phyloP scores from a whole-genome alignment of 2,329 filamentous ascomycete species.

The Colletotrichum salicis region DNA sequence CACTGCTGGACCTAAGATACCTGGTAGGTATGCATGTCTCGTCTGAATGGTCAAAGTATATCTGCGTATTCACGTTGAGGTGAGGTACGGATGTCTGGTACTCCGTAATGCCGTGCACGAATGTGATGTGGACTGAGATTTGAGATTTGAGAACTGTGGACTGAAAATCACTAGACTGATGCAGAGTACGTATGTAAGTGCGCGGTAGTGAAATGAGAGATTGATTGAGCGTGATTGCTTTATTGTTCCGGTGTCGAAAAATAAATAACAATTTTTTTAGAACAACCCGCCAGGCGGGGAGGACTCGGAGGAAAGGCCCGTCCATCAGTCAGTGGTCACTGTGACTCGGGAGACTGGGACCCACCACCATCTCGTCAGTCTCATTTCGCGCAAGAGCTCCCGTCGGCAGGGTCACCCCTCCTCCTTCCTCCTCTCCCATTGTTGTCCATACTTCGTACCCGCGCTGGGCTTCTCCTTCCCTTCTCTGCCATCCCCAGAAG shows the following conservation, averaged over 20 bases:
- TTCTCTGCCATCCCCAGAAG: slow-evolving; percentile 23
- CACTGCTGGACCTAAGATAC: neutral
- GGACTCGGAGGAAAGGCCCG: no score
- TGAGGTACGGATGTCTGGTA: neutral
- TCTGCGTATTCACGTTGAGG: no score
- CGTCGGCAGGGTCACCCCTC: slow-evolving; percentile 19
- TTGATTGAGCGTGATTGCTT: slow-evolving; percentile 2
- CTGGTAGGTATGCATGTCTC: no score
- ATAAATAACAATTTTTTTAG: neutral
- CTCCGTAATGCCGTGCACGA: neutral
- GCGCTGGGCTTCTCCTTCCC: slow-evolving; percentile 14
- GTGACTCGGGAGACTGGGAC: neutral
- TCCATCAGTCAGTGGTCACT: no score
- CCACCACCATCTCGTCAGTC: slow-evolving; percentile 19
- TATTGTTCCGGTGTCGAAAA: slow-evolving; percentile 11
- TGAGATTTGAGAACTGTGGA: neutral
- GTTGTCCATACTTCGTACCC: neutral
- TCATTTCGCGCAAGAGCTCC: slow-evolving; percentile 13
- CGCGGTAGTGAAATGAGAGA: neutral
- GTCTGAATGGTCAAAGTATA: no score
- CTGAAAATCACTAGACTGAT: neutral
- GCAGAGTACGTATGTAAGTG: neutral
- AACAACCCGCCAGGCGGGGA: slow-evolving; percentile 4
- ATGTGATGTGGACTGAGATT: neutral
- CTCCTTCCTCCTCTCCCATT: neutral